A percentile compares a stretch with the other conserved stretches of the same genome.
phyloP scores from a whole-genome alignment of 2,329 filamentous ascomycete genomes.

The Aspergillus aculeatinus region DNA sequence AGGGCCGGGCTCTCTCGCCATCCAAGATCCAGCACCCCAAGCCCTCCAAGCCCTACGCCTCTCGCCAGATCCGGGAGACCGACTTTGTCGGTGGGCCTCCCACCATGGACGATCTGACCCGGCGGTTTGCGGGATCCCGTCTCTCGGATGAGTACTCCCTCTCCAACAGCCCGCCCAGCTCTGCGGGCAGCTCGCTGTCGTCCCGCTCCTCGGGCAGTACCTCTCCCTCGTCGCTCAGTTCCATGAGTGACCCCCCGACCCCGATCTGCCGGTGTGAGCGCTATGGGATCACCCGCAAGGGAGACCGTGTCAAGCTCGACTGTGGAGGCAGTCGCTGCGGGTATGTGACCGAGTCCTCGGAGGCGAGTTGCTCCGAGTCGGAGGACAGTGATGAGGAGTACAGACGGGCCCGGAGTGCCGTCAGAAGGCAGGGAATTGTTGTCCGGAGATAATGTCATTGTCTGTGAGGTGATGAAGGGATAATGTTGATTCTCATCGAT shows the following conservation, averaged over 20 bases:
- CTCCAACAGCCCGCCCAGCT: conserved; percentile 73
- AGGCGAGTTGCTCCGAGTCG: conserved; percentile 66
- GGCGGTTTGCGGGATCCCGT: conserved; percentile 70
- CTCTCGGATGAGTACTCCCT: conserved; percentile 70
- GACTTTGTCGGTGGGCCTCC: conserved; percentile 64
- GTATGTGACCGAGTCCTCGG: conserved; percentile 65
- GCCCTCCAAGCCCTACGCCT: conserved; percentile 83
- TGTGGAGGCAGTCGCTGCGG: conserved; percentile 87
- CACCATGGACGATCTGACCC: conserved; percentile 75
- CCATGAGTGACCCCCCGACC: conserved; percentile 61
- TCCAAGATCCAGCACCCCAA: conserved; percentile 90
- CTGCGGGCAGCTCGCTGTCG: conserved; percentile 63
- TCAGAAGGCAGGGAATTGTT: conserved; percentile 40
- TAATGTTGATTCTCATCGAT: not conserved
- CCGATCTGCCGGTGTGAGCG: conserved; percentile 85
- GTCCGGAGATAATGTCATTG: conserved; percentile 36
- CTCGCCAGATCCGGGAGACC: conserved; percentile 78
- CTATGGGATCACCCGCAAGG: conserved; percentile 92
- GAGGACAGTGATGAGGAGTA: conserved; percentile 41
- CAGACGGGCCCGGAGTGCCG: conserved; percentile 34
- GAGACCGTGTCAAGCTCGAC: conserved; percentile 92
- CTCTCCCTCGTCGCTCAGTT: conserved; percentile 59
- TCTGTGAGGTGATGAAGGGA: not conserved
- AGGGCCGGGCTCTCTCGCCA: conserved; percentile 82
- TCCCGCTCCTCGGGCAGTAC: conserved; percentile 66